These are phyloP conservation scores for Carex scoparia DNA, from an alignment of 176 grass and related monocot genomes.

Conservation along the genomic window DNA sequence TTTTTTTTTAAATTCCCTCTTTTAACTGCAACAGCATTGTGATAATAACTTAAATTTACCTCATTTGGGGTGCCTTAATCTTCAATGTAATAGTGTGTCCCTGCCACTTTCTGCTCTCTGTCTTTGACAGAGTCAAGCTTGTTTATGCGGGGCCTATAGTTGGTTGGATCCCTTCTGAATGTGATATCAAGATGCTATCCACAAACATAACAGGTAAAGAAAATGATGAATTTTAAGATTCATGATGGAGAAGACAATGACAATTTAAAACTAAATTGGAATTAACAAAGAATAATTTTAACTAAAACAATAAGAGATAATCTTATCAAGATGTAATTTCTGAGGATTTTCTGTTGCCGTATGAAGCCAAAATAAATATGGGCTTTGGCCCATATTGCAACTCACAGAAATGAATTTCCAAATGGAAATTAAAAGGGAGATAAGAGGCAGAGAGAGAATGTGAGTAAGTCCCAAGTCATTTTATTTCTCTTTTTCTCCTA, in stretches of 20 bases:
- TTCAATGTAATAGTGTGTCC: constrained; percentile 82
- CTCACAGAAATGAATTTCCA: no score
- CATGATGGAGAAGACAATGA: not conserved
- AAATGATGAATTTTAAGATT: not conserved
- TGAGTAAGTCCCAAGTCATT: no score
- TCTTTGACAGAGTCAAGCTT: constrained; percentile 87
- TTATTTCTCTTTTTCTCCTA: no score
- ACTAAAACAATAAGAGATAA: not conserved
- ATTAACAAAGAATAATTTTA: not conserved
- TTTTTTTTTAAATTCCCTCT: not conserved
- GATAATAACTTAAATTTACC: not conserved
- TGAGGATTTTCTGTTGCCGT: not conserved
- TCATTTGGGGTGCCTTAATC: constrained; percentile 45
- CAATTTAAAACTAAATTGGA: not conserved
- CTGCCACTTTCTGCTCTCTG: constrained; percentile 69
- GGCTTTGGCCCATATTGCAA: no score
- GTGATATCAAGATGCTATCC: constrained; percentile 82
- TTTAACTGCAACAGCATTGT: not conserved
- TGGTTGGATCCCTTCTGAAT: constrained; percentile 82
- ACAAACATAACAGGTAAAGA: not conserved
- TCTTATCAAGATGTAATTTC: not conserved
- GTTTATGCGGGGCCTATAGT: constrained; percentile 88
- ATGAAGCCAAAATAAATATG: no score
- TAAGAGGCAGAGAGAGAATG: no score
- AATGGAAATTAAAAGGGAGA: no score